phyloP scores from a whole-genome alignment of 495 filamentous ascomycete genomes.

The Penicillium steckii region DNA sequence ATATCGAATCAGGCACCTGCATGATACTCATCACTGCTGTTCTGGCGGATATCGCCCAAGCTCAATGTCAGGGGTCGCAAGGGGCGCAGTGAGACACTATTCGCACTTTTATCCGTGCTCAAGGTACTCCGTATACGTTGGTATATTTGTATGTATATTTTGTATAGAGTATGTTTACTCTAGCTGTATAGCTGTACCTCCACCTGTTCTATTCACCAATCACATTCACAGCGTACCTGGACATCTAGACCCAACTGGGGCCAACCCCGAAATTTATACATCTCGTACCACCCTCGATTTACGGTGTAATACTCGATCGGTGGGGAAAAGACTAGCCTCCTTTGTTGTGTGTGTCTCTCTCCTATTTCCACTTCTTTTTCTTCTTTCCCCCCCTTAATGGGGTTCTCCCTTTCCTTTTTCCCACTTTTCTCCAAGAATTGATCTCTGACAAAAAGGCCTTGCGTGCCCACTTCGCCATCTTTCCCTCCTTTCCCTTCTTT shows the following conservation, averaged over 20 bases:
- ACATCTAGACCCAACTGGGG: slow-evolving; percentile 11
- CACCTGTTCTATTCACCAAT: no score
- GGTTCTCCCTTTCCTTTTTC: slow-evolving; percentile 39
- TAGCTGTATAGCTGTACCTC: not conserved
- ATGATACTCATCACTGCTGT: no score
- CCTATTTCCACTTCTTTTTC: slow-evolving; percentile 22
- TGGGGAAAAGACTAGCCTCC: slow-evolving; percentile 11
- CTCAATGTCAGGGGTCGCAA: slow-evolving; percentile 1
- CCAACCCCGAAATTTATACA: no score
- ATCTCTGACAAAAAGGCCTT: slow-evolving; percentile 49
- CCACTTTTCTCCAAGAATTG: slow-evolving; percentile 27
- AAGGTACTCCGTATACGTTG: not conserved
- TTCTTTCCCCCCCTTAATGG: slow-evolving; percentile 32
- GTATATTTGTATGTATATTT: not conserved
- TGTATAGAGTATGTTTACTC: slow-evolving; percentile 2
- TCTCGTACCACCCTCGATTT: no score
- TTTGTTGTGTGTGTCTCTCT: slow-evolving; percentile 6
- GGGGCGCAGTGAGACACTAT: slow-evolving; percentile 1
- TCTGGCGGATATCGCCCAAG: no score
- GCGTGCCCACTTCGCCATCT: slow-evolving; percentile 48
- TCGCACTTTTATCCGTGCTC: not conserved
- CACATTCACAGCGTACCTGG: slow-evolving; percentile 14
- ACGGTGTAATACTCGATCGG: slow-evolving; percentile 23
- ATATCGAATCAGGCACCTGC: no score
- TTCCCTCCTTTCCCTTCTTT: slow-evolving; percentile 18